Base-by-base conservation (phyloP, 192 early-diverging fungal species). In the Endogone sp. region DNA sequence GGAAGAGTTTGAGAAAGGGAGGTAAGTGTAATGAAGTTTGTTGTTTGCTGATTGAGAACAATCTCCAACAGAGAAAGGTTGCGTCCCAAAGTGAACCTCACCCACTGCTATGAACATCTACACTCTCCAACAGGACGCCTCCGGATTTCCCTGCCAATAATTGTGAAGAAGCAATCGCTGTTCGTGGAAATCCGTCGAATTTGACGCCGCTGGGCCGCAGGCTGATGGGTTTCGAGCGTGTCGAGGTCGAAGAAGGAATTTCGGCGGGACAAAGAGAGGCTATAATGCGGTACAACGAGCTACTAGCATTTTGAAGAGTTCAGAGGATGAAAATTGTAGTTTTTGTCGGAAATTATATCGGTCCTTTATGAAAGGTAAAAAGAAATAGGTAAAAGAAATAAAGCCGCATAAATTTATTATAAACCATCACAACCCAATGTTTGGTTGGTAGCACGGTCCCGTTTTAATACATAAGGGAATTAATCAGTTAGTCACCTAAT, bases 81-180 rank as follows among this genome's bases (percentile, higher is more conserved):
- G n/a, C 37, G 37, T 49, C 16, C 37, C 9, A 6, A 49, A 11
- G 37, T 16, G 6, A 49, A 49, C 37, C 16, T 49, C 1, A 6
- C 37, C 16, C 37, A 6, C 37, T 49, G n/a, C n/a, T n/a, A n/a
- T n/a, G n/a, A n/a, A n/a, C n/a, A n/a, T 27, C 65, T 37, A 56
- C 54, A 30, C 23, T 29, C 31, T 67, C 27, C n/a, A 16, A 60
- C 60, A 68, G 72, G n/a, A 72, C 75, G 20, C 75, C 75, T 21
- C 71, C 75, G 22, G 70, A 66, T 55, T 76, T 72, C 60, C 75
- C 75, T 22, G 60, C 57, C 23, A 76, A 76, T 27, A 10, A 71
- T 28, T 72, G 37, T 22, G 75, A 76, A 32, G 32, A 56, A 10
- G 3, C 30, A 1, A 56, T 76, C 57, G 56, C 56, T 16, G 75